Evolutionary conservation across 1,284 basidiomycete genomes (phyloP).

Genomic region (Papiliotrema laurentii): DNA sequence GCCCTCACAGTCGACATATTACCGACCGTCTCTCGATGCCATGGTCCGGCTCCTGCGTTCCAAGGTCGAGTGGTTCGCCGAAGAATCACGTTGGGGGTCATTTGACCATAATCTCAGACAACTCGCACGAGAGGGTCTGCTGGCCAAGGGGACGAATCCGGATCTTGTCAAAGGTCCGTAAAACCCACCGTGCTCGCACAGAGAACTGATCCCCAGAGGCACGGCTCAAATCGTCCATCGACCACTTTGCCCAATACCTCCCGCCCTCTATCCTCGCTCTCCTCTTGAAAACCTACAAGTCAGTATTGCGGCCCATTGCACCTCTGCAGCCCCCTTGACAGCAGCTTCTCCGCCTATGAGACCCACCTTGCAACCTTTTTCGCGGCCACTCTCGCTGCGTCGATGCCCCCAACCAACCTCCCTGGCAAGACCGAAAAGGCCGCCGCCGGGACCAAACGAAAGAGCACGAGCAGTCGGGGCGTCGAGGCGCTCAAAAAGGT

Average conservation of each 20-base stretch:
- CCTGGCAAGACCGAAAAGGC: constrained; percentile 15
- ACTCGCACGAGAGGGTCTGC: constrained; percentile 32
- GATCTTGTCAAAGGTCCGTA: constrained; percentile 27
- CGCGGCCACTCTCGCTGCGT: constrained; percentile 30
- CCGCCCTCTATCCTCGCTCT: constrained; percentile 9
- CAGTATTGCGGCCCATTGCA: constrained; percentile 9
- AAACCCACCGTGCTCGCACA: background rate
- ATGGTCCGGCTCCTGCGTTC: constrained; percentile 22
- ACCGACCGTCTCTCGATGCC: constrained; percentile 24
- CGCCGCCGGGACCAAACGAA: constrained; percentile 24
- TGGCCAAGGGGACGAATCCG: constrained; percentile 10
- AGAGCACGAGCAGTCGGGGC: constrained; percentile 24
- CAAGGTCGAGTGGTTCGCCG: constrained; percentile 32
- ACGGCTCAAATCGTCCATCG: constrained; percentile 22
- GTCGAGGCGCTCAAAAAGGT: constrained; percentile 45
- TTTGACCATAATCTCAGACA: constrained; percentile 41
- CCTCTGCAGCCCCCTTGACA: background rate
- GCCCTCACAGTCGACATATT: constrained; percentile 19
- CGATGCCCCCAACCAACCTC: constrained; percentile 13
- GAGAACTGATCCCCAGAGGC: constrained; percentile 17
- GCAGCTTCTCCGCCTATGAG: constrained; percentile 23
- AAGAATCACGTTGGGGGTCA: constrained; percentile 22
- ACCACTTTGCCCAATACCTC: constrained; percentile 34
- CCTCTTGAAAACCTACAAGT: constrained; percentile 25
- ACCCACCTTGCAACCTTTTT: constrained; percentile 28